Conservation (phyloP, 176 grass and related monocot species). For the Oropetium thomaeum region DNA sequence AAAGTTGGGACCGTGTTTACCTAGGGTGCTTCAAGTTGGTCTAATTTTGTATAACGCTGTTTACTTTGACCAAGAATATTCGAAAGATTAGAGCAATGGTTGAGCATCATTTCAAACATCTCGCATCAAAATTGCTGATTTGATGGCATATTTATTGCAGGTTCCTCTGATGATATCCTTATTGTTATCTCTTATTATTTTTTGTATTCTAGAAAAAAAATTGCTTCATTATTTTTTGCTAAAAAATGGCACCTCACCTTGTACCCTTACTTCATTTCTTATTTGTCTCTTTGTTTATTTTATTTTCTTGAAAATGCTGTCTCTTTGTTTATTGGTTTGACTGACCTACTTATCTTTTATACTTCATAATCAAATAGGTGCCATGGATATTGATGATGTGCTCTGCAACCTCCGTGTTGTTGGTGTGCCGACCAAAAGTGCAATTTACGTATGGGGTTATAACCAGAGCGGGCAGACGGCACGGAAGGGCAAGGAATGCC, state of each 20-base stretch:
- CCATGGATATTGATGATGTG: constrained; percentile 67
- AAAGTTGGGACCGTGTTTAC: neutral
- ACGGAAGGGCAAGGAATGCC: constrained; percentile 57
- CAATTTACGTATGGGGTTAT: constrained; percentile 95
- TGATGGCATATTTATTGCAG: neutral
- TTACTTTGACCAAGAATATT: neutral
- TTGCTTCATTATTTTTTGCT: neutral
- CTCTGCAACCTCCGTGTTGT: constrained; percentile 37
- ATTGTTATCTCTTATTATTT: neutral
- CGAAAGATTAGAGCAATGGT: neutral
- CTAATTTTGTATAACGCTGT: neutral
- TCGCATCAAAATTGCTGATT: neutral
- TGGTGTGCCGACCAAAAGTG: constrained; percentile 61
- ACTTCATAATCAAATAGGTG: constrained; percentile 27
- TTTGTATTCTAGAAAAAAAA: neutral
- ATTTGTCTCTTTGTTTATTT: constrained; percentile 10
- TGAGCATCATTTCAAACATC: neutral
- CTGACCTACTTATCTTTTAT: neutral
- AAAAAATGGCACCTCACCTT: neutral
- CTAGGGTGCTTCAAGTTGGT: neutral
- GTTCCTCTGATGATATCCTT: neutral
- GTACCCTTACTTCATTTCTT: neutral
- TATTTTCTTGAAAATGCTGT: too few relatives aligned
- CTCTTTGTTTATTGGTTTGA: constrained; percentile 13
- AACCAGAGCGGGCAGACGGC: constrained; percentile 90